phyloP scores from a whole-genome alignment of 1,284 basidiomycete genomes.

The Ganoderma leucocontextum region DNA sequence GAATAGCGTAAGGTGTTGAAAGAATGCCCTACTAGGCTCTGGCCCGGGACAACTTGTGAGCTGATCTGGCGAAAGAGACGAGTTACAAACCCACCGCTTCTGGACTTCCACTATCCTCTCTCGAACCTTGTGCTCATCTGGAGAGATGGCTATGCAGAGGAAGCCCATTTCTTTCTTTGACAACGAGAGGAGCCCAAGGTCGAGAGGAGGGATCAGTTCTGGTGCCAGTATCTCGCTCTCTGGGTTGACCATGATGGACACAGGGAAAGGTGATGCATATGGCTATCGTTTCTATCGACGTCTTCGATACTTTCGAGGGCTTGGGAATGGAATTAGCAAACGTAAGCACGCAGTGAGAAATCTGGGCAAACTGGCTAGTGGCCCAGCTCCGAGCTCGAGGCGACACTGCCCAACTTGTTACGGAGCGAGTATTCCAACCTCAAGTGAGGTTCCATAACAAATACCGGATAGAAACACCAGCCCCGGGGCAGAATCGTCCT shows the following conservation, averaged over 20 bases:
- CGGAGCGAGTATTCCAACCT: too few species aligned
- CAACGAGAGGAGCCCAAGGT: slow-evolving; percentile 35
- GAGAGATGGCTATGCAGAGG: slow-evolving; percentile 35
- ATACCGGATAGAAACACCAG: too few species aligned
- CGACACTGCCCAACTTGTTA: too few species aligned
- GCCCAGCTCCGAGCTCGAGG: too few species aligned
- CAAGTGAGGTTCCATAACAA: too few species aligned
- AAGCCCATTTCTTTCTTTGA: slow-evolving; percentile 37
- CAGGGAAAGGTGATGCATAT: neutral
- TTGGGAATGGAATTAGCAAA: too few species aligned
- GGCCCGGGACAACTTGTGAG: neutral
- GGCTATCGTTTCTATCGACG: too few species aligned
- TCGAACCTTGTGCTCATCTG: slow-evolving; percentile 36
- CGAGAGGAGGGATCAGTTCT: slow-evolving; percentile 37
- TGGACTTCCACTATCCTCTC: slow-evolving; percentile 40
- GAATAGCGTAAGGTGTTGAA: neutral
- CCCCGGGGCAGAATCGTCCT: too few species aligned
- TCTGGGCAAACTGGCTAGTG: too few species aligned
- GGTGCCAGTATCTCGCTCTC: slow-evolving; percentile 35
- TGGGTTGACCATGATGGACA: slow-evolving; percentile 18
- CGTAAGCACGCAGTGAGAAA: too few species aligned
- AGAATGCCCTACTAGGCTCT: slow-evolving; percentile 36
- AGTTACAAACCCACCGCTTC: slow-evolving; percentile 34
- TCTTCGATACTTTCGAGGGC: too few species aligned
- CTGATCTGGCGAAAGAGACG: neutral